Conservation (phyloP, 139 green algal species). For the Helicosporidium sp. region DNA sequence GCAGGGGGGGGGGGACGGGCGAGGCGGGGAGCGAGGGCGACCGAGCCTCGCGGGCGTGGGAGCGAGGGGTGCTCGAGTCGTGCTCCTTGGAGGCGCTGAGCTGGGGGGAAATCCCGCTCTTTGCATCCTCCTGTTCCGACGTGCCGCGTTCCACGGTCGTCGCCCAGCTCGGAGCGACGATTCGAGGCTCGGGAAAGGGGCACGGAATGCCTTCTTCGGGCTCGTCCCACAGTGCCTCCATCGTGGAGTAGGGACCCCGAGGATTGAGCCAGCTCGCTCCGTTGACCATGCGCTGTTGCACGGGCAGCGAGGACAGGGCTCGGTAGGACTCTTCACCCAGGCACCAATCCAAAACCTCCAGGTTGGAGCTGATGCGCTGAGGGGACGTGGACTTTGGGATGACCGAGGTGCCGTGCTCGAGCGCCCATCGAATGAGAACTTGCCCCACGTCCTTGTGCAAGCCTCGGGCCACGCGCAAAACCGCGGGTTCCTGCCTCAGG, state of each 20-base stretch:
- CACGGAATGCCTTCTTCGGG: constrained; percentile 8
- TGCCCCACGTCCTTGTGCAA: constrained; percentile 43
- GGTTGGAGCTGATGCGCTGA: constrained; percentile 52
- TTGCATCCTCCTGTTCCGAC: background rate
- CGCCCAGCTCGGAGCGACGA: too few species aligned
- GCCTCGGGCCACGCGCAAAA: constrained; percentile 35
- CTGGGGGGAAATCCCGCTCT: background rate
- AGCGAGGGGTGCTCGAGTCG: background rate
- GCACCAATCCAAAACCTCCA: constrained; percentile 54
- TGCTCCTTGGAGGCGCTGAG: too few species aligned
- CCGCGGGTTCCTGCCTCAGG: constrained; percentile 38
- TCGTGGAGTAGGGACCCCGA: constrained; percentile 46
- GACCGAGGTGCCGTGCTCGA: constrained; percentile 70
- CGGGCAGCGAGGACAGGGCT: constrained; percentile 25
- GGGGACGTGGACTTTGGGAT: constrained; percentile 68
- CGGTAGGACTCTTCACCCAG: constrained; percentile 34
- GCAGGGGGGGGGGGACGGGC: background rate
- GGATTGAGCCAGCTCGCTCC: constrained; percentile 39
- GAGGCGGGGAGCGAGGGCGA: too few species aligned
- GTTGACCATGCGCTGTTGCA: constrained; percentile 55
- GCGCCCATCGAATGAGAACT: constrained; percentile 69
- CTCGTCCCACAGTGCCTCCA: constrained; percentile 69
- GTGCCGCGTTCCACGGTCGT: too few species aligned
- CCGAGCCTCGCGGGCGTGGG: too few species aligned
- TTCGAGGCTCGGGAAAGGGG: too few species aligned